Evolutionary conservation across 257 asterid species (phyloP), one percentile per base, ranked within the genome.

Genomic region (Primulina tabacum): DNA sequence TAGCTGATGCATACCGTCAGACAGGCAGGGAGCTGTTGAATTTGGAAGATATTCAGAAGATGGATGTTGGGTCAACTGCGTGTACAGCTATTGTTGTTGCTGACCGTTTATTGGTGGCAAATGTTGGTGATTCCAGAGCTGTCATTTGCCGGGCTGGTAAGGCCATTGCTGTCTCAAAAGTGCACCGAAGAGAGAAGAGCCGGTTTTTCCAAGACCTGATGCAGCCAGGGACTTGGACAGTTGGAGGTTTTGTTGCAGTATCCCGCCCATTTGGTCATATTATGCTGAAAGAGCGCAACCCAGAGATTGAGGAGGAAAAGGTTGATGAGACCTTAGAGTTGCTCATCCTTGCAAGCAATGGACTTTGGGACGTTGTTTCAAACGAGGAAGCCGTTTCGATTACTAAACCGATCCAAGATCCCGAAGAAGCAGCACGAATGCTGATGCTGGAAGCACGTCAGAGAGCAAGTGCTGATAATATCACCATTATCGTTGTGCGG

Each of bases 261-360:
- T 90, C 98, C 62, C 97, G 98, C 71, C 96, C 98, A 65, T 93
- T 93, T 80, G 98, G 98, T 64, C 97, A 90, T 73, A 78, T 92
- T 69, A 87, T 85, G 67, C 78, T 92, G 86, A 90, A 90, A 81
- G 96, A 84, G 80, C 90, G 78, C 60, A 96, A 88, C 87, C 97
- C 97, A 1, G 98, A 92, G 76, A 88, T 92, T 68, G 88, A 83
- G 96, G 98, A 28, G 29, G 29, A 28, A 28, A 28, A 28, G 2
- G 29, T 28, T 28, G 29, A 28, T 60, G 86, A 84, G 52, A 77
- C 90, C 50, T 95, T 91, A 6, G 97, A 91, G 85, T 91, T 89
- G 77, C 96, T 91, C 68, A 90, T 91, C 87, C 96, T 91, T 30
- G 96, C 97, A 47, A 90, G 96, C 56, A 94, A 88, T 59, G 96